A percentile compares a stretch with the other conserved stretches of the same genome.
phyloP scores from a whole-genome alignment of 352 stramenopile genomes.

The Phytopythium sindhum region DNA sequence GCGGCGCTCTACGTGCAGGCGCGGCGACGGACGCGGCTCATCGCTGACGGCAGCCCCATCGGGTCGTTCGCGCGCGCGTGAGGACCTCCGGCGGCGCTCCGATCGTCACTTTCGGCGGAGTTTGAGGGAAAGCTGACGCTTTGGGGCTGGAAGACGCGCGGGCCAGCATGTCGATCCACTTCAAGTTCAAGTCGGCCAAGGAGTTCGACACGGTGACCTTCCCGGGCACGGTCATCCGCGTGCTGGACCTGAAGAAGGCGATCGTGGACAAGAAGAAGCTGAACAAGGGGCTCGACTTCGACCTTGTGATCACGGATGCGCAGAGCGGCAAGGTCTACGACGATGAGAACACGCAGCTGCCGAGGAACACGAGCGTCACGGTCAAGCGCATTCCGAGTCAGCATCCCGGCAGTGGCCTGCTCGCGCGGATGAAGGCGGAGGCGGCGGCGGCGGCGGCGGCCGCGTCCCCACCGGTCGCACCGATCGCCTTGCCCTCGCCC shows the following conservation, averaged over 20 bases:
- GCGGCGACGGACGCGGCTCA: not conserved
- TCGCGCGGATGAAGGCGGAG: slow-evolving; percentile 87
- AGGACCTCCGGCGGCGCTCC: not conserved
- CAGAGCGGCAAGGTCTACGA: slow-evolving; percentile 91
- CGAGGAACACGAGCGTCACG: slow-evolving; percentile 90
- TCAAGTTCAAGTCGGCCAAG: slow-evolving; percentile 91
- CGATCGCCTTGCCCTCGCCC: slow-evolving; percentile 35
- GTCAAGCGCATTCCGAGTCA: slow-evolving; percentile 89
- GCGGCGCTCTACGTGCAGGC: not conserved
- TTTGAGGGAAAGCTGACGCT: not conserved
- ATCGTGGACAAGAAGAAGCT: slow-evolving; percentile 94
- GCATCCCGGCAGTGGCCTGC: slow-evolving; percentile 62
- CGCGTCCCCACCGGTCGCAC: slow-evolving; percentile 32
- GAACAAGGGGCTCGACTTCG: slow-evolving; percentile 89
- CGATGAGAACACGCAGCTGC: slow-evolving; percentile 87
- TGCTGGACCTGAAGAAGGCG: slow-evolving; percentile 90
- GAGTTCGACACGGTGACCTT: slow-evolving; percentile 89
- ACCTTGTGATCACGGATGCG: slow-evolving; percentile 90
- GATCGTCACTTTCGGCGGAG: not conserved
- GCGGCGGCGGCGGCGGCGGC: slow-evolving; percentile 55
- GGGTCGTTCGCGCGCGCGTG: not conserved
- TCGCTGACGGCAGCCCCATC: not conserved
- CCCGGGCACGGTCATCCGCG: slow-evolving; percentile 77
- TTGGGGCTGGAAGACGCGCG: not conserved
- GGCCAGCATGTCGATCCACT: slow-evolving; percentile 83